A percentile compares a stretch with the other conserved stretches of the same genome.
Conservation (phyloP, 2,329 filamentous ascomycete genomes). For the Orbilia javanica region DNA sequence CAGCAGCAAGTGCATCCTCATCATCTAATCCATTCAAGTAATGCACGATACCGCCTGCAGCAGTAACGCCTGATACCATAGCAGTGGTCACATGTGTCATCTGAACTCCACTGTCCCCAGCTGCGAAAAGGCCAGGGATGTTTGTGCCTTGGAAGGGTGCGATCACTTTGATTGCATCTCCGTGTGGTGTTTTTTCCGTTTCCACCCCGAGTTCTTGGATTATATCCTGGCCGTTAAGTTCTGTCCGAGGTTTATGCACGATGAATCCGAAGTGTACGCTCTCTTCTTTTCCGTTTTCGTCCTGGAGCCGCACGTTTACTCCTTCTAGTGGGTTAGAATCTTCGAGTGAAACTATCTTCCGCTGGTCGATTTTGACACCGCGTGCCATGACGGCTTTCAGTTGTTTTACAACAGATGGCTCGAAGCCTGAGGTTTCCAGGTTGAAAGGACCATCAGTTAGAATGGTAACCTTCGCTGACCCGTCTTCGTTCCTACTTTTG, state of each 20-base stretch:
- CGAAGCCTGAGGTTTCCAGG: neutral
- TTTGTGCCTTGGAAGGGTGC: slow-evolving; percentile 69
- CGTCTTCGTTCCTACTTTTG: slow-evolving; percentile 1
- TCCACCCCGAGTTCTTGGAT: slow-evolving; percentile 68
- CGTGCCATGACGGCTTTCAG: slow-evolving; percentile 10
- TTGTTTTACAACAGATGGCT: slow-evolving; percentile 7
- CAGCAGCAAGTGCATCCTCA: slow-evolving; percentile 15
- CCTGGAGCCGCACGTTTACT: slow-evolving; percentile 18
- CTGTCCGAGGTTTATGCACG: slow-evolving; percentile 65
- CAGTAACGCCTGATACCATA: slow-evolving; percentile 33
- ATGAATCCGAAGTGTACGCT: slow-evolving; percentile 65
- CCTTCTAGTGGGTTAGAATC: neutral
- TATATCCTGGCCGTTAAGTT: slow-evolving; percentile 66
- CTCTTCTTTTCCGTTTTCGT: slow-evolving; percentile 18
- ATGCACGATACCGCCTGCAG: slow-evolving; percentile 20
- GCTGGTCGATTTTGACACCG: slow-evolving; percentile 29
- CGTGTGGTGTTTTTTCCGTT: slow-evolving; percentile 63
- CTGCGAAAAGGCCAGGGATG: slow-evolving; percentile 70
- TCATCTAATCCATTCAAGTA: slow-evolving; percentile 27
- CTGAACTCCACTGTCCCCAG: slow-evolving; percentile 68
- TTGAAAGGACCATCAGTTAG: neutral
- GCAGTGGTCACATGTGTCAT: slow-evolving; percentile 62
- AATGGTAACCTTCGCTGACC: slow-evolving; percentile 22
- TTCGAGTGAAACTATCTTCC: slow-evolving; percentile 8
- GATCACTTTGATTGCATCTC: slow-evolving; percentile 66